These are phyloP conservation scores for Parsonsia alboflavescens DNA, from an alignment of 257 asterid genomes.

Conservation along the genomic window DNA sequence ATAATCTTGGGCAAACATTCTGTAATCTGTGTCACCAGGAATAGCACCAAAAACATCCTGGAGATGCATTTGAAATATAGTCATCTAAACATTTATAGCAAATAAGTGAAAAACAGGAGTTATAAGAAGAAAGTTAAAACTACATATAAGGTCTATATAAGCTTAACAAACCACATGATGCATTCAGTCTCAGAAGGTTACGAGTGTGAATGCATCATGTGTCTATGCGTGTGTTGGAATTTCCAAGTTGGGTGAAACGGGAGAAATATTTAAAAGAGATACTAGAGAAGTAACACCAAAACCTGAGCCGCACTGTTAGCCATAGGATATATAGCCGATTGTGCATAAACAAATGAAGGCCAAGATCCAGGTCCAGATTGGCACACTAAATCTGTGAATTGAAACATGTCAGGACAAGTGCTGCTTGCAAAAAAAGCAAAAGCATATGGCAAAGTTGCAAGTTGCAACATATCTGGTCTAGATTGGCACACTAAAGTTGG, in stretches of 20 bases:
- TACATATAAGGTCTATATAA: not conserved
- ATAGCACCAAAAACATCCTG: slow-evolving; percentile 87
- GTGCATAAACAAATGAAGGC: slow-evolving; percentile 86
- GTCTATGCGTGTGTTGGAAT: not conserved
- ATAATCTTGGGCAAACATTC: slow-evolving; percentile 83
- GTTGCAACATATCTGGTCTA: not conserved
- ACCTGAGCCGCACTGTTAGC: slow-evolving; percentile 99
- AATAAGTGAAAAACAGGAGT: not conserved
- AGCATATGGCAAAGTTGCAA: slow-evolving; percentile 2
- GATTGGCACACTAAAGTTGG: not conserved
- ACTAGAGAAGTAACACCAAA: slow-evolving; percentile 15
- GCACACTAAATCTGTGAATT: slow-evolving; percentile 77
- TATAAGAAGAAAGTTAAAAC: not conserved
- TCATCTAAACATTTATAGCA: not conserved
- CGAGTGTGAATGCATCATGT: no score
- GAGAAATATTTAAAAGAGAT: not conserved
- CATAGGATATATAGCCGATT: slow-evolving; percentile 89
- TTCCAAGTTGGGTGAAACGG: not conserved
- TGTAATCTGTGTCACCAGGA: slow-evolving; percentile 98
- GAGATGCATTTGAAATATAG: slow-evolving; percentile 22
- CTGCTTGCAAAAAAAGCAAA: slow-evolving; percentile 9
- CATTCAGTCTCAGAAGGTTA: no score
- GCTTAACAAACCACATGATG: not conserved
- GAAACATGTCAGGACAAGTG: slow-evolving; percentile 23
- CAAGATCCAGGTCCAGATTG: slow-evolving; percentile 99